These are phyloP conservation scores for Xylaria sp. DNA, from an alignment of 2,329 filamentous ascomycete species.

Conservation along the genomic window DNA sequence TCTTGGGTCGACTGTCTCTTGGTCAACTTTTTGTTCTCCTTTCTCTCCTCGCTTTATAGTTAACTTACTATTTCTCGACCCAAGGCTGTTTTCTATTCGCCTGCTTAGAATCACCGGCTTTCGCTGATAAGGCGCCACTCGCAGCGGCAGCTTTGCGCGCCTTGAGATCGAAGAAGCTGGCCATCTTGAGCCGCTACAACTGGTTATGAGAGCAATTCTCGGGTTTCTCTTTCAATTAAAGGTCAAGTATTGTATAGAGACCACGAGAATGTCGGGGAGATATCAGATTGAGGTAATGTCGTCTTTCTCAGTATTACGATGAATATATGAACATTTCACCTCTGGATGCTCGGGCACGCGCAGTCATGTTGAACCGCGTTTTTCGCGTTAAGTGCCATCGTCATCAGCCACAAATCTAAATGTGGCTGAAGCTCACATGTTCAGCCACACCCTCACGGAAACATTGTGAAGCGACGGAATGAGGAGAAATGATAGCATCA, in stretches of 20 bases:
- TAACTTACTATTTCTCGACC: conserved; percentile 93
- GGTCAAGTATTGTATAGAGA: not conserved
- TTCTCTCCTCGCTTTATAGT: no score
- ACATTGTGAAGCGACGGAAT: no score
- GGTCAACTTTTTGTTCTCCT: conserved; percentile 26
- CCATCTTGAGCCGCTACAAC: conserved; percentile 48
- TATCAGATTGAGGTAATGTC: not conserved
- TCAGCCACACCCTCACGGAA: conserved; percentile 11
- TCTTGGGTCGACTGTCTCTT: conserved; percentile 75
- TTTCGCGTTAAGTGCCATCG: conserved; percentile 19
- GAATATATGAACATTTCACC: no score
- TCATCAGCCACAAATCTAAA: not conserved
- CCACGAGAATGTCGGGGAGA: not conserved
- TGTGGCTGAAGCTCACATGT: conserved; percentile 3
- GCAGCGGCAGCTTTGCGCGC: conserved; percentile 74
- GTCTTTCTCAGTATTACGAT: not conserved
- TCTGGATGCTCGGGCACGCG: conserved; percentile 1
- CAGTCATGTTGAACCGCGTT: conserved; percentile 10
- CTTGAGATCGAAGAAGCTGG: conserved; percentile 93
- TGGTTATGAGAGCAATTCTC: not conserved
- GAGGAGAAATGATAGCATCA: no score
- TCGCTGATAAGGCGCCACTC: conserved; percentile 57
- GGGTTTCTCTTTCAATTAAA: not conserved
- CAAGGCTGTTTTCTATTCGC: conserved; percentile 73
- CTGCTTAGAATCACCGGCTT: conserved; percentile 59